These are phyloP conservation scores for Rhynchospora breviuscula DNA, from an alignment of 176 grass and related monocot species.

Conservation along the genomic window DNA sequence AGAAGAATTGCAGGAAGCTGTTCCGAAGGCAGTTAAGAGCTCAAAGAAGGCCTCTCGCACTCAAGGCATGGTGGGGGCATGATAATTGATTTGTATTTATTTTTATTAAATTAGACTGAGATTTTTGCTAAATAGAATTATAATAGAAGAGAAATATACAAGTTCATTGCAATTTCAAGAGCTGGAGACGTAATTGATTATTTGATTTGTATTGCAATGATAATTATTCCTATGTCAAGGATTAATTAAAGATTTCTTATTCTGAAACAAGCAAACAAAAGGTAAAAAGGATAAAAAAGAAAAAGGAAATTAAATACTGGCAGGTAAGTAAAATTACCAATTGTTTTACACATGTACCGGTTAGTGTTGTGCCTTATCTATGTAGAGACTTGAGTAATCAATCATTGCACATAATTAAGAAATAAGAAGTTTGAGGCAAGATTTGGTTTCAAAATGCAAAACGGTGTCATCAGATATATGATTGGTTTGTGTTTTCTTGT, in stretches of 20 bases:
- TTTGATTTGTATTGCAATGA: background rate
- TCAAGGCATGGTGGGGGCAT: constrained; percentile 74
- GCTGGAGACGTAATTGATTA: background rate
- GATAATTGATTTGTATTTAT: background rate
- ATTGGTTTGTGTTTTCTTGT: background rate
- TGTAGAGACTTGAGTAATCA: background rate
- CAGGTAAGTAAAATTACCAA: background rate
- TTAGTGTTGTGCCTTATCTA: background rate
- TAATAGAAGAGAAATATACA: background rate
- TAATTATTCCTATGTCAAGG: background rate
- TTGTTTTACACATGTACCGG: background rate
- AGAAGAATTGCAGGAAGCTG: constrained; percentile 29
- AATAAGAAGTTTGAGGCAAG: background rate
- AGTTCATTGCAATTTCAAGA: background rate
- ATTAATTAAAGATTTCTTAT: background rate
- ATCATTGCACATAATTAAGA: background rate
- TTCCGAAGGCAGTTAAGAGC: constrained; percentile 40
- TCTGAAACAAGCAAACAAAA: background rate
- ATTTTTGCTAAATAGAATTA: background rate
- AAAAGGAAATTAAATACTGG: background rate
- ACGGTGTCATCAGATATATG: background rate
- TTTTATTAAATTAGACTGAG: background rate
- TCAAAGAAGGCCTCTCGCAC: constrained; percentile 47
- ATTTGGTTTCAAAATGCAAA: background rate
- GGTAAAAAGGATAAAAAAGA: background rate